A percentile compares a stretch with the other conserved stretches of the same genome.
Evolutionary conservation across 371 early-diverging fungal species (phyloP).

Genomic region (Mortierella polycephala): DNA sequence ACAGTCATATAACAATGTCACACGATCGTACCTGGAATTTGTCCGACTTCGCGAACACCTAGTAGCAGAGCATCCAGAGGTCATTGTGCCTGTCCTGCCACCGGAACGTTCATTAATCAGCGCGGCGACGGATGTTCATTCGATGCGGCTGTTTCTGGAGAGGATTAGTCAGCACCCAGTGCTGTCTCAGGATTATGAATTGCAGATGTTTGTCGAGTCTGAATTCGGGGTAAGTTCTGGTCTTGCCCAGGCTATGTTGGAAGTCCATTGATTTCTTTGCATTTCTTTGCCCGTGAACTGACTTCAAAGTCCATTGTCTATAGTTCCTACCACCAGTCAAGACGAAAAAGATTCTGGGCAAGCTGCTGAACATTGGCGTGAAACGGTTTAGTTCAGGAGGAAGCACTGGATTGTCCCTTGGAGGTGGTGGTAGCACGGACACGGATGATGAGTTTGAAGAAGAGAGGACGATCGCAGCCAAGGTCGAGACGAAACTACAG

Average conservation of each 20-base stretch:
- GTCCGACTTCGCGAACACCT: conserved; percentile 44
- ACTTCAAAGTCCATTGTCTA: background rate
- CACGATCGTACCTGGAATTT: conserved; percentile 51
- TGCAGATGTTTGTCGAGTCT: conserved; percentile 54
- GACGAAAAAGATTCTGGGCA: conserved; percentile 37
- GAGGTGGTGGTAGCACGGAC: conserved; percentile 11
- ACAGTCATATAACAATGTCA: conserved; percentile 43
- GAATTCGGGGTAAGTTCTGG: conserved; percentile 41
- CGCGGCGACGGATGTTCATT: conserved; percentile 27
- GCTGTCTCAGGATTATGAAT: conserved; percentile 48
- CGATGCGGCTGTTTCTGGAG: conserved; percentile 44
- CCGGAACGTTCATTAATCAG: conserved; percentile 46
- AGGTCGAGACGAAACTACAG: conserved; percentile 42
- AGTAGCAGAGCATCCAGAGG: conserved; percentile 49
- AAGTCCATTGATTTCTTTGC: background rate
- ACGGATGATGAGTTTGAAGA: conserved; percentile 54
- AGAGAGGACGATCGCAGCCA: conserved; percentile 20
- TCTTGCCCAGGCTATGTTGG: background rate
- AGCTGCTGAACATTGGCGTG: conserved; percentile 41
- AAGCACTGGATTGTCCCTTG: conserved; percentile 4
- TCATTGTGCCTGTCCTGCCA: conserved; percentile 42
- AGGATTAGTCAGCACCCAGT: conserved; percentile 42
- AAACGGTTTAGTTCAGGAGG: conserved; percentile 42
- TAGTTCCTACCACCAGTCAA: conserved; percentile 47
- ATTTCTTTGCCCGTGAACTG: background rate